Base-by-base conservation (phyloP, 495 filamentous ascomycete genomes). In the Geopyxis carbonaria region DNA sequence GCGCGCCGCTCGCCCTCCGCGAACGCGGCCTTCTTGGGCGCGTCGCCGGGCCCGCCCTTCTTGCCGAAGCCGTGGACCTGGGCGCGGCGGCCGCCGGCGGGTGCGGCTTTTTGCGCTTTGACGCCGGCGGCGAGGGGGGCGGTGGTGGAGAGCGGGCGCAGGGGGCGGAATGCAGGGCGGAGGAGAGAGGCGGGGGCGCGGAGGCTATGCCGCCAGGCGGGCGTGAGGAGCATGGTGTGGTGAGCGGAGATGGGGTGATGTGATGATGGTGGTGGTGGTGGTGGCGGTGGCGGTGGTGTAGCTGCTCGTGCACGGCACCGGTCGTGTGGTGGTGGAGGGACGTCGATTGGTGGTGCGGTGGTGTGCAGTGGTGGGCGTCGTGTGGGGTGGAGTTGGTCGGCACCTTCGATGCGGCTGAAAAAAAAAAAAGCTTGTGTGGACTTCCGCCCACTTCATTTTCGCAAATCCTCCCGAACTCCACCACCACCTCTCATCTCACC, bases 1-100 rank as follows among this genome's bases (percentile, higher is more conserved):
- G 80, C 76, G 59, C 83, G 93, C 51, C 86, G 75, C 64, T 93
- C 83, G 42, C 85, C 89, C 6, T 69, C 57, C 20, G 61, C 63
- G 22, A 37, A 54, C 11, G 81, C 77, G 4, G 68, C 64, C 55
- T 73, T 70, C 6, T 42, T 58, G 22, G 50, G 34, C 34, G 50
- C 54, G 3, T 65, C 62, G 4, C 47, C 39, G 0, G 57, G 45
- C 35, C 65, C 66, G 52, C 66, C 68, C 48, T 71, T 73, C 54
- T 61, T 70, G 55, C 7, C 21, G 18, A n/a, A 16, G 22, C 32
- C 30, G 25, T 47, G 45, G 15, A 27, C 35, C 11, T n/a, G n/a
- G n/a, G n/a, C n/a, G n/a, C n/a, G n/a, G n/a, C n/a, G n/a, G 49
- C 46, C 47, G 37, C 36, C 47, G 56, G 34, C 34, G 34, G 37